Base-by-base conservation (phyloP, 148 eudicot species). In the Silene conica region DNA sequence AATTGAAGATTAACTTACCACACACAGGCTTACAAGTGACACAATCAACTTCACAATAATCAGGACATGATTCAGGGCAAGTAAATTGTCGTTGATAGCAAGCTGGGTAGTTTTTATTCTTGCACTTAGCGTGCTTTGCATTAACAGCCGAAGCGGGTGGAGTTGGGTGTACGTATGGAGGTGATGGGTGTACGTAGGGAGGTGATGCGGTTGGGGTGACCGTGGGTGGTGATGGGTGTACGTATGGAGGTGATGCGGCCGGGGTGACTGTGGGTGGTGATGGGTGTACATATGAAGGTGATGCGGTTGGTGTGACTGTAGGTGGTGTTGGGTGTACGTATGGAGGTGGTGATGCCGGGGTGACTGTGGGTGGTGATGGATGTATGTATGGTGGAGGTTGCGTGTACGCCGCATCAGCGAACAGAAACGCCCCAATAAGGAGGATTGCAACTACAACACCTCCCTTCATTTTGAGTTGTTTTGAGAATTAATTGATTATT, bases 11-110 rank as follows among this genome's bases (percentile, higher is more conserved):
- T 54, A 66, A 75, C 84, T 76, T 83, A 85, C 88, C 67, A 22
- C 88, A 85, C 59, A 85, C 82, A 15, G 88, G 86, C 2, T 73
- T 83, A 38, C 88, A 85, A 45, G 86, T 83, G 81, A 69, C 85
- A 86, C 89, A 81, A 34, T 86, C 86, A 72, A 85, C 86, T 70
- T 86, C 81, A 75, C 89, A 86, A 0, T 66, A 54, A 0, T 73
- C 69, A 16, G 86, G 78, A 19, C 89, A 86, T 5, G 68, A 76
- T 43, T 66, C 77, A 9, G 89, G 89, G 76, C 89, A 86, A 57
- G 82, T 72, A 34, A 65, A 71, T 23, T 81, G 71, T 43, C 74
- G 72, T 26, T 20, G 65, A 23, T 81, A 81, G 69, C 89, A 86
- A 22, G 16, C 2, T 0, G 72, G 70, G 14, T 74, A 79, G 15